Evolutionary conservation across 257 asterid species (phyloP).

Genomic region (Capsicum baccatum): DNA sequence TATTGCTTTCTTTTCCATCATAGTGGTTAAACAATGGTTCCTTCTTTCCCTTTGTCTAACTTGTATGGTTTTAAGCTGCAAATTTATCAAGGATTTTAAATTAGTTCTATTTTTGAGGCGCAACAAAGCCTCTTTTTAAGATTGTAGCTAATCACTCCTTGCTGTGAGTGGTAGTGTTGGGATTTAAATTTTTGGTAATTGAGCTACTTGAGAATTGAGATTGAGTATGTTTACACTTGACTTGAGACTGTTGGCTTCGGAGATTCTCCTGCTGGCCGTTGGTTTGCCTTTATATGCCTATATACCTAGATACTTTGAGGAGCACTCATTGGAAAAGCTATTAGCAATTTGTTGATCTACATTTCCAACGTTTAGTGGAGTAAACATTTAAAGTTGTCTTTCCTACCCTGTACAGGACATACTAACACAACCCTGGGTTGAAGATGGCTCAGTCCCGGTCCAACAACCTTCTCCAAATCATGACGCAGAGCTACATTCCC

Average conservation of each 20-base stretch:
- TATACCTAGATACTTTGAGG: background rate
- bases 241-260: background rate
- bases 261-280: background rate
- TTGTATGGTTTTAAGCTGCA: slow-evolving; percentile 21
- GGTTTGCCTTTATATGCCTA: slow-evolving; percentile 2
- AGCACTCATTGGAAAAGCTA: background rate
- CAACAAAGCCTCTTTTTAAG: background rate
- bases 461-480: slow-evolving; percentile 32
- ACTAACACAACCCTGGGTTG: slow-evolving; percentile 25
- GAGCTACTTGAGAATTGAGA: slow-evolving; percentile 20
- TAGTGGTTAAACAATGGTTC: slow-evolving; percentile 14
- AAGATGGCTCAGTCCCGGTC: slow-evolving; percentile 25
- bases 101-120: background rate
- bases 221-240: background rate
- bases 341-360: background rate
- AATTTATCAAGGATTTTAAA: background rate
- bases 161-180: background rate
- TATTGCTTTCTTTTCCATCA: slow-evolving; percentile 32
- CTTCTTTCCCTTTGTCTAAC: background rate
- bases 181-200: background rate
- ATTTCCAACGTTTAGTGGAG: background rate
- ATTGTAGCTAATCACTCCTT: background rate
- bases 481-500: slow-evolving; percentile 13
- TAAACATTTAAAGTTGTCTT: background rate
- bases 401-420: slow-evolving; percentile 15